Conservation (phyloP, 2,329 filamentous ascomycete species). For the Fusarium udum region DNA sequence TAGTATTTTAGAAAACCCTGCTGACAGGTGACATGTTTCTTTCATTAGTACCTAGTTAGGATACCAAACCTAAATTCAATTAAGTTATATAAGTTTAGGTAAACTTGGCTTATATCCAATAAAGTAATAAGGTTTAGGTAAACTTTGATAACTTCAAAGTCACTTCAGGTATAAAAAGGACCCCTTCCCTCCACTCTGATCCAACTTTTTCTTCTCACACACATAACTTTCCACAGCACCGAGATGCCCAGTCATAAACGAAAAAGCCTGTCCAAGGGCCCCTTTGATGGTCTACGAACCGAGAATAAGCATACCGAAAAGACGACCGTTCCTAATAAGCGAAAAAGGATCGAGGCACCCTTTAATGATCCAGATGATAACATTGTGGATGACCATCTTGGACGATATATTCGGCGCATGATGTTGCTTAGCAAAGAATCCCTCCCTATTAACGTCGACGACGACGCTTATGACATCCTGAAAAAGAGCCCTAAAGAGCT, state of each 20-base stretch:
- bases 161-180: not conserved
- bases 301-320: not conserved
- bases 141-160: not conserved
- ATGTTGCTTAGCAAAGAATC: not conserved
- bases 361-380: not conserved
- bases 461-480: not conserved
- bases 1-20: too few relatives aligned
- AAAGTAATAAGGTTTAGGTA: not conserved
- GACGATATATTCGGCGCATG: not conserved
- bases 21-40: too few relatives aligned
- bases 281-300: not conserved
- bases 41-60: too few relatives aligned
- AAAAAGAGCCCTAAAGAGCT: not conserved
- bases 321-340: not conserved
- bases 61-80: fast-evolving
- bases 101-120: fast-evolving
- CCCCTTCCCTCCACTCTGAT: not conserved
- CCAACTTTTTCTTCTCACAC: not conserved
- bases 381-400: not conserved
- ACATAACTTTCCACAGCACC: not conserved
- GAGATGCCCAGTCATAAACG: not conserved
- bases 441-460: not conserved
- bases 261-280: fast-evolving
- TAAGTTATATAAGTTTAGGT: not conserved
- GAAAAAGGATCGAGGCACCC: not conserved